phyloP scores from a whole-genome alignment of 345 rosid genomes.

The Gossypium rotundifolium region DNA sequence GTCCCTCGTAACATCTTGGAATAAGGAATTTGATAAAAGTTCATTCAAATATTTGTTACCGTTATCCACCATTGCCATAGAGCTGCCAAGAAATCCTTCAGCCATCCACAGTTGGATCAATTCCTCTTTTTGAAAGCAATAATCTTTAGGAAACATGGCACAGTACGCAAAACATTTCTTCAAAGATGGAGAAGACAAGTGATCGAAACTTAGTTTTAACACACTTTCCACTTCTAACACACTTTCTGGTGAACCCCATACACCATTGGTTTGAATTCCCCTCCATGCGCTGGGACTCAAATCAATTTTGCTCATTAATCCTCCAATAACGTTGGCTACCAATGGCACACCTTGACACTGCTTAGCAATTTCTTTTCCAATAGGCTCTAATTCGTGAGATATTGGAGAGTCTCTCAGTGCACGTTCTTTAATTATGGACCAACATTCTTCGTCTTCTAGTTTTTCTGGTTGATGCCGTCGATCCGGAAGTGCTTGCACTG shows the following conservation, averaged over 20 bases:
- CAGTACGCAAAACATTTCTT: conserved; percentile 17
- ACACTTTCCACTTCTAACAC: neutral
- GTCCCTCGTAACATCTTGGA: neutral
- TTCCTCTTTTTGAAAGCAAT: too few species aligned
- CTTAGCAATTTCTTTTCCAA: conserved; percentile 19
- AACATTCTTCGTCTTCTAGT: neutral
- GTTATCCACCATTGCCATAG: too few species aligned
- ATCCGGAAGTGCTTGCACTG: neutral
- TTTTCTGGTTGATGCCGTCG: neutral
- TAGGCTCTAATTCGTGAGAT: neutral
- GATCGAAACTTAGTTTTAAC: conserved; percentile 11
- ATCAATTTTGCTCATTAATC: neutral
- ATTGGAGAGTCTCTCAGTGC: neutral
- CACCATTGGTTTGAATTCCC: neutral
- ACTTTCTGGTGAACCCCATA: neutral
- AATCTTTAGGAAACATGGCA: neutral
- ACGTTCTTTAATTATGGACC: neutral
- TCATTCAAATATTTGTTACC: too few species aligned
- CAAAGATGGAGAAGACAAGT: neutral
- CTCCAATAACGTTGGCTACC: neutral
- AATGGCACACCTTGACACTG: conserved; percentile 21
- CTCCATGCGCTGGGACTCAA: neutral
- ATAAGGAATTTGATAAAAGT: too few species aligned
- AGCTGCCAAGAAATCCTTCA: too few species aligned
- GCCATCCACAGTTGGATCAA: too few species aligned